Percentiles rank a stretch among this genome's conserved stretches.
Conservation (phyloP, 768 basidiomycete genomes). For the Pulveroboletus sp. region DNA sequence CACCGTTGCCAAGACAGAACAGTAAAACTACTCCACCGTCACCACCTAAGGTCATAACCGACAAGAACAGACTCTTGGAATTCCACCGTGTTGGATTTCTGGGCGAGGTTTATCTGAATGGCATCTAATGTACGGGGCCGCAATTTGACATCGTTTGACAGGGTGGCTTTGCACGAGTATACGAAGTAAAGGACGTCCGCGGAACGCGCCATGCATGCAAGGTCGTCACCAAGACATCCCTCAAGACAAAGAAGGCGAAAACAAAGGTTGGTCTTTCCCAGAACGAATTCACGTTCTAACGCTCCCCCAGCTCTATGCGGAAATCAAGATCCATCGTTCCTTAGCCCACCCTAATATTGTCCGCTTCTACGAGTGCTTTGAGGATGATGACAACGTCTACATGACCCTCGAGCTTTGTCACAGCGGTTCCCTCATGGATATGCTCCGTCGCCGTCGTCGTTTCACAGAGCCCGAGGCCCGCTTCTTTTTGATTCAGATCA, state of each 20-base stretch:
- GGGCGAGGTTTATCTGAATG: conserved; percentile 60
- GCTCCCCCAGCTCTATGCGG: conserved; percentile 77
- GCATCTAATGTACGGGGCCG: neutral
- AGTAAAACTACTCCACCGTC: conserved; percentile 78
- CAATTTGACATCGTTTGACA: conserved; percentile 16
- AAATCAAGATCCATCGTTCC: conserved; percentile 96
- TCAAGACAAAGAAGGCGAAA: conserved; percentile 95
- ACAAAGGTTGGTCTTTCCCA: conserved; percentile 64
- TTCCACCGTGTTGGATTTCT: conserved; percentile 77
- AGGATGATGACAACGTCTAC: conserved; percentile 93
- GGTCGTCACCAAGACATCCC: conserved; percentile 86
- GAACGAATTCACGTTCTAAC: conserved; percentile 1
- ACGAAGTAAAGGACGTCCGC: conserved; percentile 77
- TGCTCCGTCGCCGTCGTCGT: conserved; percentile 79
- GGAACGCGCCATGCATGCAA: conserved; percentile 79
- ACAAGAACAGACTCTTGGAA: conserved; percentile 51
- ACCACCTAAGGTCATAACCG: conserved; percentile 70
- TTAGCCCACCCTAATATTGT: conserved; percentile 93
- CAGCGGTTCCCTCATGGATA: conserved; percentile 86
- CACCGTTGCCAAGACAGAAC: conserved; percentile 77
- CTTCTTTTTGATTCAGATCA: conserved; percentile 89
- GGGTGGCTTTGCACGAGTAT: conserved; percentile 96
- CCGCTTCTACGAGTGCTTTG: conserved; percentile 88
- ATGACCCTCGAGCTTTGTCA: conserved; percentile 93
- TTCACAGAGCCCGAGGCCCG: conserved; percentile 92